phyloP scores from a whole-genome alignment of 805 yeast genomes.

The Blastobotrys parvus region DNA sequence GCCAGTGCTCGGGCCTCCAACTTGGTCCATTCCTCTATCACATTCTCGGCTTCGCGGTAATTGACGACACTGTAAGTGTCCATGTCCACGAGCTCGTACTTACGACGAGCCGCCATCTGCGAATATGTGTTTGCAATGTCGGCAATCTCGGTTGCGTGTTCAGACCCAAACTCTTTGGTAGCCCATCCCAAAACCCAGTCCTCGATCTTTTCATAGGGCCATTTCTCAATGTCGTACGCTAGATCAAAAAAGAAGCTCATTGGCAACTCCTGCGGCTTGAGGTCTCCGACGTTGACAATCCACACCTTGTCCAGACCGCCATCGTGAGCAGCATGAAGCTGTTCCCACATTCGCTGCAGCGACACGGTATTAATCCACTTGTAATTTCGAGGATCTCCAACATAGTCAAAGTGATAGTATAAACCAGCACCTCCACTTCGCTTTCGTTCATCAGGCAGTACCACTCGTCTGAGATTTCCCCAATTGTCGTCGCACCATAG shows the following conservation, averaged over 20 bases:
- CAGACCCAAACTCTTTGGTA: constrained; percentile 8
- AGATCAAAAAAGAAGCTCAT: constrained; percentile 19
- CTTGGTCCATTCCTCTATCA: constrained; percentile 4
- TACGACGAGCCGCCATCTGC: constrained; percentile 11
- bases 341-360: constrained; percentile 23
- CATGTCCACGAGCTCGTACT: constrained; percentile 12
- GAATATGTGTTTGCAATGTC: constrained; percentile 6
- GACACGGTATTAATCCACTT: constrained; percentile 26
- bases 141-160: constrained; percentile 8
- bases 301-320: constrained; percentile 19
- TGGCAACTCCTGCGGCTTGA: constrained; percentile 25
- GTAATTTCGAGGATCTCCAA: constrained; percentile 26
- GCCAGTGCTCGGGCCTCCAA: constrained; percentile 7
- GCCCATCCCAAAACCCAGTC: constrained; percentile 12
- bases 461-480: constrained; percentile 27
- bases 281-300: constrained; percentile 26
- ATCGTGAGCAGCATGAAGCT: constrained; percentile 22
- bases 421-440: constrained; percentile 27
- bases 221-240: constrained; percentile 12
- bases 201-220: constrained; percentile 5
- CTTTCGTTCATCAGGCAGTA: constrained; percentile 18
- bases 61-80: constrained; percentile 8
- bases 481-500: constrained; percentile 28
- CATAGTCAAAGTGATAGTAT: constrained; percentile 26
- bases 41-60: constrained; percentile 13